phyloP scores from a whole-genome alignment of 2,329 filamentous ascomycete species.

The Tolypocladium inflatum region DNA sequence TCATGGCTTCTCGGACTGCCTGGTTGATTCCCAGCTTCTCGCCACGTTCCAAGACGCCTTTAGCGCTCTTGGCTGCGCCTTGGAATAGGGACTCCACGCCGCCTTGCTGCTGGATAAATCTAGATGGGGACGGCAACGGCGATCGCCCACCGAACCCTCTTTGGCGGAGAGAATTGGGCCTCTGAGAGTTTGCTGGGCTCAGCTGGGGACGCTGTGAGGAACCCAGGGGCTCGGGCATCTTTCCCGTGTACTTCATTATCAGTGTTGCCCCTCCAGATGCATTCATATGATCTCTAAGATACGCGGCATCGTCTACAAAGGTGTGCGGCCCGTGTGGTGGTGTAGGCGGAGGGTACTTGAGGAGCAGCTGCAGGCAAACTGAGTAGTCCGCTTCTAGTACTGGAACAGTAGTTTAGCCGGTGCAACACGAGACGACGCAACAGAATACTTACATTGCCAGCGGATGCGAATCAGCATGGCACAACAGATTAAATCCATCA shows the following conservation, averaged over 20 bases:
- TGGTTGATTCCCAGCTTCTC: conserved; percentile 74
- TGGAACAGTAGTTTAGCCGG: conserved; percentile 19
- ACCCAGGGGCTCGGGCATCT: conserved; percentile 25
- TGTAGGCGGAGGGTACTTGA: conserved; percentile 69
- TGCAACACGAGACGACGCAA: conserved; percentile 12
- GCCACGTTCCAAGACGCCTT: conserved; percentile 61
- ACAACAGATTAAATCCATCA: conserved; percentile 86
- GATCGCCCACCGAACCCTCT: conserved; percentile 32
- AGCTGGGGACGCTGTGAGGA: conserved; percentile 6
- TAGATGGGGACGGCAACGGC: conserved; percentile 35
- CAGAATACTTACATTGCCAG: conserved; percentile 61
- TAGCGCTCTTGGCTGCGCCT: conserved; percentile 67
- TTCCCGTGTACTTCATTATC: conserved; percentile 62
- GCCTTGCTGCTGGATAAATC: conserved; percentile 46
- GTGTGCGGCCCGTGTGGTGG: conserved; percentile 59
- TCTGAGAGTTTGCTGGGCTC: conserved; percentile 25
- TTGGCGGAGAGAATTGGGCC: conserved; percentile 25
- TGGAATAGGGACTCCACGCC: conserved; percentile 64
- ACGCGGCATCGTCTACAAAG: conserved; percentile 79
- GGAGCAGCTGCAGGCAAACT: conserved; percentile 66
- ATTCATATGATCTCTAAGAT: conserved; percentile 57
- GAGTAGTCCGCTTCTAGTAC: conserved; percentile 86
- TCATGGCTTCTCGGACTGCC: conserved; percentile 70
- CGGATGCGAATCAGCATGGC: conserved; percentile 88
- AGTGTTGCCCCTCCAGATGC: conserved; percentile 52